Percentiles rank a stretch among this genome's conserved stretches.
Evolutionary conservation across 2,329 filamentous ascomycete species (phyloP).

Genomic region (Blastomyces emzantsi): DNA sequence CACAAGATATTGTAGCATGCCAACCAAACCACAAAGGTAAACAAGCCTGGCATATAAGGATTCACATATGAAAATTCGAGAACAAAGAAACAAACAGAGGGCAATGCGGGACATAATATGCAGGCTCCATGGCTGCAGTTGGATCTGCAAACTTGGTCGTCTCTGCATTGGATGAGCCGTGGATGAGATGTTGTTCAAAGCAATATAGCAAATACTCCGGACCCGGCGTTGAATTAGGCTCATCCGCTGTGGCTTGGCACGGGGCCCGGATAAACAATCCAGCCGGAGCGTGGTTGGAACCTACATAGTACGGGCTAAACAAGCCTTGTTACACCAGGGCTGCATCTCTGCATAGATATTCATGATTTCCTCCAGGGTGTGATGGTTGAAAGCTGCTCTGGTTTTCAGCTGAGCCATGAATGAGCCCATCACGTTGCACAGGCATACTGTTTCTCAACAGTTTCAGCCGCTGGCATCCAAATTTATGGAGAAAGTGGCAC

Average conservation of each 20-base stretch:
- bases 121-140: not conserved
- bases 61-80: not conserved
- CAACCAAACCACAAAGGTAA: not conserved
- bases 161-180: not conserved
- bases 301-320: too few relatives aligned
- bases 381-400: not conserved
- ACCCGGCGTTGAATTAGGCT: not conserved
- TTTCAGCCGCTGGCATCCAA: not conserved
- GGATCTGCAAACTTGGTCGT: not conserved
- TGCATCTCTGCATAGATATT: too few relatives aligned
- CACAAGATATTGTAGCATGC: not conserved
- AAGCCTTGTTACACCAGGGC: too few relatives aligned
- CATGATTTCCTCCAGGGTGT: too few relatives aligned
- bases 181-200: not conserved
- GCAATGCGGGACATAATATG: not conserved
- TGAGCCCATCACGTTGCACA: not conserved
- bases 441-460: not conserved
- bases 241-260: not conserved
- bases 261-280: not conserved
- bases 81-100: not conserved
- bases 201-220: not conserved
- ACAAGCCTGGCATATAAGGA: not conserved
- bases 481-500: not conserved
- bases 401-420: not conserved
- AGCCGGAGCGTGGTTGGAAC: too few relatives aligned